Evolutionary conservation across 2,329 filamentous ascomycete genomes (phyloP).

Genomic region (Calonectria leucothoes): DNA sequence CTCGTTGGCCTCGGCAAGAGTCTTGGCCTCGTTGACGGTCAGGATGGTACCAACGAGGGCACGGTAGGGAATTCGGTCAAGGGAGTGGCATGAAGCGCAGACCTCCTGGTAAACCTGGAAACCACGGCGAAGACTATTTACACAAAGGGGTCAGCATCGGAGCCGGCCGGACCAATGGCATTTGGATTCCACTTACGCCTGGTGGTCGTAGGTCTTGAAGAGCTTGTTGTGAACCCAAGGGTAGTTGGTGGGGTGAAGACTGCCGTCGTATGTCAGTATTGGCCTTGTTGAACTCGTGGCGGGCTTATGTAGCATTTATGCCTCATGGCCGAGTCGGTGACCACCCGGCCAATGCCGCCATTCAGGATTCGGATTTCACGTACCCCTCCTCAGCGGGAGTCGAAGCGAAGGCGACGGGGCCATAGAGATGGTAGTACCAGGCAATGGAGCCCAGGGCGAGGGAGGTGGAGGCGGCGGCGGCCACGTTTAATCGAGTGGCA

Average conservation of each 20-base stretch:
- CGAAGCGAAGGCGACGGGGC: conserved; percentile 86
- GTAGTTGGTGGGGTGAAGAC: conserved; percentile 91
- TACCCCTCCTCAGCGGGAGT: conserved; percentile 98
- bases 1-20: conserved; percentile 96
- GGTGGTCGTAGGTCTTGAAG: conserved; percentile 96
- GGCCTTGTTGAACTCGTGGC: conserved; percentile 22
- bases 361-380: conserved; percentile 58
- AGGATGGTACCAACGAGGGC: conserved; percentile 88
- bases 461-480: conserved; percentile 87
- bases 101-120: conserved; percentile 99
- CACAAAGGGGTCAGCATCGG: conserved; percentile 28
- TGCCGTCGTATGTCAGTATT: conserved; percentile 55
- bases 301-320: conserved; percentile 45
- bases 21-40: conserved; percentile 98
- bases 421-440: conserved; percentile 98
- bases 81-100: conserved; percentile 97
- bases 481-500: conserved; percentile 85
- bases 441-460: conserved; percentile 89
- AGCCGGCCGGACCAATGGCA: conserved; percentile 11
- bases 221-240: conserved; percentile 96
- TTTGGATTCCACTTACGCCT: conserved; percentile 75
- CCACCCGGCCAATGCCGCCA: conserved; percentile 10
- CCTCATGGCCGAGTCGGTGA: conserved; percentile 42
- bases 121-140: conserved; percentile 87
- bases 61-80: conserved; percentile 94